Base-by-base conservation (phyloP, 805 yeast species). In the Suhomyces sp. region DNA sequence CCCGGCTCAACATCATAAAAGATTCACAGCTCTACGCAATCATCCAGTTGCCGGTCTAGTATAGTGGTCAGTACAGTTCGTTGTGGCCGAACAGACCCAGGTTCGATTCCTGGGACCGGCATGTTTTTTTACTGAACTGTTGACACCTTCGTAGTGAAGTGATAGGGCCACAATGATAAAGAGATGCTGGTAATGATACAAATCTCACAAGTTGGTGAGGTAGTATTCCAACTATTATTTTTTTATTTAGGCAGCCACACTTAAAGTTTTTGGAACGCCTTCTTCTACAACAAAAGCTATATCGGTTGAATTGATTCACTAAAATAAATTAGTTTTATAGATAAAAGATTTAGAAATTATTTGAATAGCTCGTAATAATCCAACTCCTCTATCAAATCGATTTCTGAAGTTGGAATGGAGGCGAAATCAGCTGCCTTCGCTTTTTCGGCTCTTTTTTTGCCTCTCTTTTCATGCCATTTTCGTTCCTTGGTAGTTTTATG, bases 41-140 rank as follows among this genome's bases (percentile, higher is more conserved):
- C n/a, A 24, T 8, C 6, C 7, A 39, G 27, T 15, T 40, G 58
- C 58, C 58, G 58, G 54, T 48, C 56, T 55, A 48, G 58, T 55
- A 55, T 55, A 55, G 58, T 55, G 58, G 58, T 55, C 44, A 55
- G 58, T 55, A 55, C 58, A 55, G 53, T 47, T 53, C 58, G 55
- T 55, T 55, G 58, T 55, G 58, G 58, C 58, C 55, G 58, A 53
- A 47, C 53, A 47, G 49, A 55, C 58, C 58, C 58, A 55, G 48
- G 58, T 55, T 55, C 58, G 58, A 55, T 55, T 55, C 58, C 55
- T 55, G 58, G 58, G 56, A 49, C 54, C 58, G 58, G 58, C 58
- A 55, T 17, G 2, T 37, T 37, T 37, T 37, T 37, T 37, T 19
- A 7, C 6, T 19, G 5, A 19, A 3, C 17, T n/a, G 12, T 13